Evolutionary conservation across 169 alveolate species (phyloP), one percentile per base, ranked within the genome.

Genomic region (Plasmodium gonderi): DNA sequence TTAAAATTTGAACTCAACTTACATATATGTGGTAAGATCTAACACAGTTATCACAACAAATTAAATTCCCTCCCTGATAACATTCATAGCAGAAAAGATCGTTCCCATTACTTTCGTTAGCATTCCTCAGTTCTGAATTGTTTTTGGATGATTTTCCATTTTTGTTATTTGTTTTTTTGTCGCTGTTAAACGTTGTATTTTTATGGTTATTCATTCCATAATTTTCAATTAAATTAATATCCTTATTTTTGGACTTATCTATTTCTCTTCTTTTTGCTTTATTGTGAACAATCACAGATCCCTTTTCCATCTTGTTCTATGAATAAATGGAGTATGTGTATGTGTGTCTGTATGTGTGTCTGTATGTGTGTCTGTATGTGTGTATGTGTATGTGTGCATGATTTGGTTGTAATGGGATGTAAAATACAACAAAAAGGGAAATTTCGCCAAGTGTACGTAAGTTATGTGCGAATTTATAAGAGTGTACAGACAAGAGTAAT

Each of bases 41-140:
- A 31, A 91, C 51, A 65, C 96, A 95, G 11, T 95, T 94, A 29
- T 95, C 96, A 78, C 96, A 95, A 64, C 96, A 95, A 49, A 95
- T 82, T 68, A 95, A 85, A 65, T 95, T 95, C 4, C 96, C 96
- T 38, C 96, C 96, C 14, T 94, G 96, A n/a, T 93, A 89, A 20
- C 96, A 95, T 40, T 87, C 91, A 80, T 80, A 80, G 44, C 91
- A 80, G 29, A 80, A 80, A 65, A 77, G 54, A 42, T 80, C 91
- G 36, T 80, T 80, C 51, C 51, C 80, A 36, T 65, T 36, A 65
- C 33, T 79, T n/a, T 31, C 79, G 51, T 40, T 42, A 14, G 11
- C 42, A 40, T 80, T 80, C 36, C 23, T 80, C 42, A 38, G 3
- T 65, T 64, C 79, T 20, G 68, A 40, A 72, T 80, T 67, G 33